phyloP scores from a whole-genome alignment of 2,329 filamentous ascomycete genomes.

The Colletotrichum australisinense region DNA sequence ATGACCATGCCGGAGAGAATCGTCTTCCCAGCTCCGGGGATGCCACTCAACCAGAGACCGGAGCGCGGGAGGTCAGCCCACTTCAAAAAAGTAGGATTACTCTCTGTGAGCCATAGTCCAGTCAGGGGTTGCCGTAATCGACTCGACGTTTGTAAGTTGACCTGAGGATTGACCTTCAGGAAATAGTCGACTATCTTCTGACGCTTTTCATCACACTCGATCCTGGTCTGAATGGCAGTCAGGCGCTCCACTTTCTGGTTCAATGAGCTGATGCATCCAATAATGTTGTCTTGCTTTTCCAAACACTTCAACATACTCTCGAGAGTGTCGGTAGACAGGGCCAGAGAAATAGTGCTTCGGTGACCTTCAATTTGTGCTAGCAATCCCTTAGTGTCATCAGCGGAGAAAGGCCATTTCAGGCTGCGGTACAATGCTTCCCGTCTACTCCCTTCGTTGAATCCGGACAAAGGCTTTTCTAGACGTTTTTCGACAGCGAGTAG shows the following conservation, averaged over 20 bases:
- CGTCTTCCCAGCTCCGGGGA: conserved; percentile 1
- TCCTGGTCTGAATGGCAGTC: background rate
- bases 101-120: conserved; percentile 2
- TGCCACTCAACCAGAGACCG: background rate
- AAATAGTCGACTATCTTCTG: background rate
- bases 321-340: background rate
- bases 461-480: background rate
- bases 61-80: background rate
- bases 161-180: background rate
- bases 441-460: background rate
- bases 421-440: background rate
- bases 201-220: background rate
- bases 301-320: background rate
- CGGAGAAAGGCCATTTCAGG: conserved; percentile 2
- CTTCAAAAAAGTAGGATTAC: background rate
- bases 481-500: background rate
- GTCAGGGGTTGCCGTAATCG: background rate
- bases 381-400: background rate
- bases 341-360: background rate
- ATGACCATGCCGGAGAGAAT: background rate
- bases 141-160: background rate
- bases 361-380: background rate
- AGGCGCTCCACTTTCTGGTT: background rate
- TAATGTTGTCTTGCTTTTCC: background rate
- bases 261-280: background rate